Conservation (phyloP, 768 basidiomycete species). For the Amanita subjunquillea region DNA sequence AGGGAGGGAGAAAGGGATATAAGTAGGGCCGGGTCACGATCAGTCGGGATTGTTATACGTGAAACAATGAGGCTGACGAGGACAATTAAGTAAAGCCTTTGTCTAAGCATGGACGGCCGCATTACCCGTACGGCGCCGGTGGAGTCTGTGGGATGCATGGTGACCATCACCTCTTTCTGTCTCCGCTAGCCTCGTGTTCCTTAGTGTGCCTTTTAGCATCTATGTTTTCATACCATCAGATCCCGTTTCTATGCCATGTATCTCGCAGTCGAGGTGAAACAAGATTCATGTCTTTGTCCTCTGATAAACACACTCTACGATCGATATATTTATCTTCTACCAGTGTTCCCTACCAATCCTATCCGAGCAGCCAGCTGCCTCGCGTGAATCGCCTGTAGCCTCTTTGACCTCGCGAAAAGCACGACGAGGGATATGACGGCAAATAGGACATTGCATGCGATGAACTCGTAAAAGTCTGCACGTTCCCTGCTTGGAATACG, state of each 20-base stretch:
- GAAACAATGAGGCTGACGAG: background rate
- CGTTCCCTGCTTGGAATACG: constrained; percentile 73
- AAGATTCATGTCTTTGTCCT: too few relatives aligned
- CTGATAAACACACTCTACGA: background rate
- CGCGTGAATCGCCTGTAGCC: constrained; percentile 65
- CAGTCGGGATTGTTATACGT: background rate
- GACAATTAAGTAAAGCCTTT: background rate
- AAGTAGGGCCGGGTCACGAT: background rate
- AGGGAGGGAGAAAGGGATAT: constrained; percentile 1
- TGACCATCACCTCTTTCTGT: too few relatives aligned
- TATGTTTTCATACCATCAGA: too few relatives aligned
- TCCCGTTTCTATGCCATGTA: too few relatives aligned
- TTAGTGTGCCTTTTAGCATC: too few relatives aligned
- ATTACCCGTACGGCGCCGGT: too few relatives aligned
- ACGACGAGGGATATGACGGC: constrained; percentile 54
- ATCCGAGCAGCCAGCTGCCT: constrained; percentile 81
- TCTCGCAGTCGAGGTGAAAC: too few relatives aligned
- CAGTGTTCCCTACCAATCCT: constrained; percentile 48
- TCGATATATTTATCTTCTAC: constrained; percentile 10
- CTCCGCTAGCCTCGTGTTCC: background rate
- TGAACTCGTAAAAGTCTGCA: constrained; percentile 85
- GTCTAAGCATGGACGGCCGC: too few relatives aligned
- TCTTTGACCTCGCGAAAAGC: constrained; percentile 58
- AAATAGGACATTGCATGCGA: constrained; percentile 75
- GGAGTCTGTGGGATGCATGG: background rate